Evolutionary conservation across 2,329 filamentous ascomycete species (phyloP).

Genomic region (Colletotrichum sp.): DNA sequence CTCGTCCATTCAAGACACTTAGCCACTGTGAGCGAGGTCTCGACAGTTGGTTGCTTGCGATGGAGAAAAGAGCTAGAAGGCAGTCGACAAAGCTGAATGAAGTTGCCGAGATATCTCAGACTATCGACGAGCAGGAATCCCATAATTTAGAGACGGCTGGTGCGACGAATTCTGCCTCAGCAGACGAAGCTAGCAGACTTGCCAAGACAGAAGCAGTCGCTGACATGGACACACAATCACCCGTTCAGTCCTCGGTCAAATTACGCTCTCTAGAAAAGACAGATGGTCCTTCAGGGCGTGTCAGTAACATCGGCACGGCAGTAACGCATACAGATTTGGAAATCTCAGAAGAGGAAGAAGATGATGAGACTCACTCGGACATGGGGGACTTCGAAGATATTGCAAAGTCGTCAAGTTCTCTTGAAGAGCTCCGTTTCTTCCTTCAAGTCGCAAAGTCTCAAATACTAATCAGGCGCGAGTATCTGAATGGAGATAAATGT

Average conservation of each 20-base stretch:
- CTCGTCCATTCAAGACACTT: not conserved
- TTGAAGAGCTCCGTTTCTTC: not conserved
- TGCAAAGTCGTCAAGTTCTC: not conserved
- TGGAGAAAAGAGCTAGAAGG: not conserved
- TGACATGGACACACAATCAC: no score
- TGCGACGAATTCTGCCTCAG: not conserved
- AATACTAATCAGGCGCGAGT: not conserved
- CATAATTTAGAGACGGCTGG: accelerated
- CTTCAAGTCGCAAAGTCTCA: accelerated
- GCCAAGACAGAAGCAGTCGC: no score
- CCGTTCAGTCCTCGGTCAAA: no score
- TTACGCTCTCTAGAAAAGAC: no score
- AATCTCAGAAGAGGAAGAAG: not conserved
- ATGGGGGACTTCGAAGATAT: not conserved
- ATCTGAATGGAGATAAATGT: not conserved
- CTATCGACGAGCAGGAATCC: no score
- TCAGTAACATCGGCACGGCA: accelerated
- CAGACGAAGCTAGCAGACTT: no score
- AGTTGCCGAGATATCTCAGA: accelerated
- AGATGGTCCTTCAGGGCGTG: no score
- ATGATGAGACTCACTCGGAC: accelerated
- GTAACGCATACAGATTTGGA: not conserved
- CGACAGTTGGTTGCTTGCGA: not conserved
- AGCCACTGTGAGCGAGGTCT: not conserved
- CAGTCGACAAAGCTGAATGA: not conserved